phyloP scores from a whole-genome alignment of 345 rosid genomes.

The Syzygium aromaticum region DNA sequence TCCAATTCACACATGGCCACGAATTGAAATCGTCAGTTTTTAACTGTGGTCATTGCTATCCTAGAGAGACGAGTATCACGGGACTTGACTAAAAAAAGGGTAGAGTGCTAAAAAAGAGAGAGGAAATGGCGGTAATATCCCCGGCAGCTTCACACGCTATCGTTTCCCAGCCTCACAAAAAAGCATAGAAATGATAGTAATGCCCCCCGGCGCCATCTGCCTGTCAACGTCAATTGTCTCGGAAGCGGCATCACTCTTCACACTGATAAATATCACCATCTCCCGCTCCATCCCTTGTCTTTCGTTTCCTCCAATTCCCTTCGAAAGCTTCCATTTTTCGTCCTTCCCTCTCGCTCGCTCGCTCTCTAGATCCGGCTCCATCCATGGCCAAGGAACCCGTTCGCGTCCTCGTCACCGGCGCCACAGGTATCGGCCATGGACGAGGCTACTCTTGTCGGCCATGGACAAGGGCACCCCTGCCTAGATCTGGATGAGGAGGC shows the following conservation, averaged over 20 bases:
- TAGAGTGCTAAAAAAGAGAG: background rate
- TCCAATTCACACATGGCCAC: too few species aligned
- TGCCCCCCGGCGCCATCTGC: background rate
- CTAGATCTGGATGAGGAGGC: too few species aligned
- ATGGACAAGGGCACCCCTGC: too few species aligned
- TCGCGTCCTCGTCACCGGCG: constrained; percentile 98
- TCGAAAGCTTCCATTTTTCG: background rate
- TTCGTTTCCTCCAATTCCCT: background rate
- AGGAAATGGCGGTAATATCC: background rate
- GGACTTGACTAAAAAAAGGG: background rate
- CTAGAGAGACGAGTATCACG: background rate
- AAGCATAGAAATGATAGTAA: background rate
- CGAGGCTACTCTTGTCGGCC: too few species aligned
- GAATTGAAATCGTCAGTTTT: too few species aligned
- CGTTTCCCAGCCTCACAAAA: background rate
- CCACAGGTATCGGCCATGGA: constrained; percentile 89
- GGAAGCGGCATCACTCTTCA: background rate
- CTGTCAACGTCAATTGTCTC: background rate
- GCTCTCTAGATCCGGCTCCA: background rate
- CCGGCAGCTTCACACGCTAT: background rate
- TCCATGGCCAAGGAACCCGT: constrained; percentile 85
- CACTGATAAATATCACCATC: background rate
- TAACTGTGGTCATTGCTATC: too few species aligned
- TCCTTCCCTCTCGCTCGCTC: background rate
- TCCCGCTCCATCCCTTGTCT: background rate